Percentiles rank a stretch among this genome's conserved stretches.
These are phyloP conservation scores for Xylaria sp. DNA, from an alignment of 2,329 filamentous ascomycete genomes.

Conservation along the genomic window DNA sequence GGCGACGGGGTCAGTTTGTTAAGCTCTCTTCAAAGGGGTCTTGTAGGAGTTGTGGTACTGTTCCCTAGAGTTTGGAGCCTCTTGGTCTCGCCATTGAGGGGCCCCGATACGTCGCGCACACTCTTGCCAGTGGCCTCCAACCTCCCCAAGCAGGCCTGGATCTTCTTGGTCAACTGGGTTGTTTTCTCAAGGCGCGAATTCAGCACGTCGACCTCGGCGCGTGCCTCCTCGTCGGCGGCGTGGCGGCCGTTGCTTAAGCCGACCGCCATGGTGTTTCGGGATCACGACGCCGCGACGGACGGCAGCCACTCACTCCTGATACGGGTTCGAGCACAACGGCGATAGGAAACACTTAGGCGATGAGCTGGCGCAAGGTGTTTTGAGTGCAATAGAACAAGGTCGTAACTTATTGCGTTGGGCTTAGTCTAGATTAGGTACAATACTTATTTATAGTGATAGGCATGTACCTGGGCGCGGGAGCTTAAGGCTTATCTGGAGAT, in stretches of 20 bases:
- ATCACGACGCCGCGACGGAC: neutral
- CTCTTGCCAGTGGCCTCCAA: conserved; percentile 90
- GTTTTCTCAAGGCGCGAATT: conserved; percentile 88
- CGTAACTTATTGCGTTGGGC: neutral
- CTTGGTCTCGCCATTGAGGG: conserved; percentile 91
- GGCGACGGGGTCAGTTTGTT: conserved; percentile 38
- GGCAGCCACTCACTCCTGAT: neutral
- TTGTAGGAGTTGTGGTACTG: conserved; percentile 61
- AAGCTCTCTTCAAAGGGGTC: neutral
- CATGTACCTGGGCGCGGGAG: neutral
- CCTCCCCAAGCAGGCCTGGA: conserved; percentile 84
- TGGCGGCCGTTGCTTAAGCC: conserved; percentile 59
- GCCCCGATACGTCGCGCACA: conserved; percentile 90
- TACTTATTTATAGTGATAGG: too few species aligned
- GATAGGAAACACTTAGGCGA: neutral
- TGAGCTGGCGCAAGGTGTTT: neutral
- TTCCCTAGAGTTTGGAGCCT: conserved; percentile 85
- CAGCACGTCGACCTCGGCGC: conserved; percentile 75
- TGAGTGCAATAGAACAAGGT: neutral
- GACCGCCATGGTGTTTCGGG: conserved; percentile 58
- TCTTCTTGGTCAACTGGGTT: conserved; percentile 92
- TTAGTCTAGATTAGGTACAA: neutral
- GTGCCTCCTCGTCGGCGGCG: conserved; percentile 72
- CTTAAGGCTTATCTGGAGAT: neutral
- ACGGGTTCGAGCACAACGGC: neutral